These are phyloP conservation scores for Camellia lanceoleosa DNA, from an alignment of 148 eudicot species.

Conservation along the genomic window DNA sequence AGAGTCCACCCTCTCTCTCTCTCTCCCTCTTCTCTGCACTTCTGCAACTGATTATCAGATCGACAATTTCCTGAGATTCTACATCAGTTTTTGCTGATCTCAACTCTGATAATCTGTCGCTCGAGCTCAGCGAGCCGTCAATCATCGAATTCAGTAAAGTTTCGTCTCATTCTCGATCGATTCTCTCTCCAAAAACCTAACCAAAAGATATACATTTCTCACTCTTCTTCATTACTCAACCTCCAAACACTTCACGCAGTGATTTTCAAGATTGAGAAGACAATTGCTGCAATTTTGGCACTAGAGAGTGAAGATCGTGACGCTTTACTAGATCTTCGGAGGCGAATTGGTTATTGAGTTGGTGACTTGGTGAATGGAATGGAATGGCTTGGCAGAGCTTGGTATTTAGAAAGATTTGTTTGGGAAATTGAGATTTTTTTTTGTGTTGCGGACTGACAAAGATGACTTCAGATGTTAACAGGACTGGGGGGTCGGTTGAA, in stretches of 20 bases:
- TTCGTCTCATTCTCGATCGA: constrained; percentile 9
- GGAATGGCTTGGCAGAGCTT: constrained; percentile 24
- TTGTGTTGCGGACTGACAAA: constrained; percentile 28
- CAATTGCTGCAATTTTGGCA: constrained; percentile 2
- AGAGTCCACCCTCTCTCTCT: not conserved
- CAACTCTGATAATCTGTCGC: constrained; percentile 17
- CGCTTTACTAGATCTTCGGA: not conserved
- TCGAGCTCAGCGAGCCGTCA: constrained; percentile 19
- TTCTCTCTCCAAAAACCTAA: not conserved
- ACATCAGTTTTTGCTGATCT: constrained; percentile 23
- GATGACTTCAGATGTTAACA: constrained; percentile 57
- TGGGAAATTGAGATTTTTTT: constrained; percentile 5
- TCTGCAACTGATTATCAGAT: constrained; percentile 36
- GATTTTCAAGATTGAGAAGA: constrained; percentile 12
- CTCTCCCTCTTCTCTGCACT: constrained; percentile 11
- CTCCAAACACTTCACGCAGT: not conserved
- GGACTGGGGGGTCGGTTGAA: constrained; percentile 53
- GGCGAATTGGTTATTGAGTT: not conserved
- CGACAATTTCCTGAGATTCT: constrained; percentile 18
- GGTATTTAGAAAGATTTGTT: constrained; percentile 17
- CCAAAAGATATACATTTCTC: not conserved
- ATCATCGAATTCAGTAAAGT: constrained; percentile 11
- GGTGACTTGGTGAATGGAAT: constrained; percentile 36
- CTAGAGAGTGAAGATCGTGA: constrained; percentile 16
- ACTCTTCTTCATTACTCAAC: constrained; percentile 16